Evolutionary conservation across 2,329 filamentous ascomycete species (phyloP).

Genomic region (Aspergillus viridinutans): DNA sequence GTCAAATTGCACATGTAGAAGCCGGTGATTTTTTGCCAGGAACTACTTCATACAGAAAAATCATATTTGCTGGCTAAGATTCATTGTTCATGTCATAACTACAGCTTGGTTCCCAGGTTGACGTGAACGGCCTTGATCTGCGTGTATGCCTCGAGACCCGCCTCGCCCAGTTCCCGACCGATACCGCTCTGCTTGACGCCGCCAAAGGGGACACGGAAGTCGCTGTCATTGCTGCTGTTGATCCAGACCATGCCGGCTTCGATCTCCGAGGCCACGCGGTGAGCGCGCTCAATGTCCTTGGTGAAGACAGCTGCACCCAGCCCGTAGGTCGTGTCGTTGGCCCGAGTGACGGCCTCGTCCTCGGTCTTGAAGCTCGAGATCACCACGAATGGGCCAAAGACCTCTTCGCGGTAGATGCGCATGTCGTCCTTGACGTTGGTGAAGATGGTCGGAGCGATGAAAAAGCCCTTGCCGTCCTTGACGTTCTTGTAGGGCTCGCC

Average conservation of each 20-base stretch:
- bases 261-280: conserved; percentile 51
- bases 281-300: conserved; percentile 59
- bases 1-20: background rate
- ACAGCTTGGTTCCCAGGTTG: conserved; percentile 42
- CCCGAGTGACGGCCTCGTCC: conserved; percentile 54
- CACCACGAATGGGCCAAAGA: conserved; percentile 60
- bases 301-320: conserved; percentile 35
- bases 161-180: conserved; percentile 58
- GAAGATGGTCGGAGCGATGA: conserved; percentile 59
- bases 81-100: conserved; percentile 7
- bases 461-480: conserved; percentile 58
- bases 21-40: background rate
- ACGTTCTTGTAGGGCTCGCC: conserved; percentile 56
- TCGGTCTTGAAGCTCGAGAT: conserved; percentile 56
- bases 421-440: conserved; percentile 54
- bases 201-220: conserved; percentile 54
- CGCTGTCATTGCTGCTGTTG: conserved; percentile 53
- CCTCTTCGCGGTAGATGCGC: conserved; percentile 59
- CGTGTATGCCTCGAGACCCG: conserved; percentile 58
- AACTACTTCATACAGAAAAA: too few relatives aligned
- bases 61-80: background rate
- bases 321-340: conserved; percentile 51
- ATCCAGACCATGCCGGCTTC: conserved; percentile 69
- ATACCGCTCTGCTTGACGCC: conserved; percentile 62
- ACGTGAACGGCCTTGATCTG: conserved; percentile 53